Conservation (phyloP, 2,329 filamentous ascomycete genomes). For the Alternaria arbusti region DNA sequence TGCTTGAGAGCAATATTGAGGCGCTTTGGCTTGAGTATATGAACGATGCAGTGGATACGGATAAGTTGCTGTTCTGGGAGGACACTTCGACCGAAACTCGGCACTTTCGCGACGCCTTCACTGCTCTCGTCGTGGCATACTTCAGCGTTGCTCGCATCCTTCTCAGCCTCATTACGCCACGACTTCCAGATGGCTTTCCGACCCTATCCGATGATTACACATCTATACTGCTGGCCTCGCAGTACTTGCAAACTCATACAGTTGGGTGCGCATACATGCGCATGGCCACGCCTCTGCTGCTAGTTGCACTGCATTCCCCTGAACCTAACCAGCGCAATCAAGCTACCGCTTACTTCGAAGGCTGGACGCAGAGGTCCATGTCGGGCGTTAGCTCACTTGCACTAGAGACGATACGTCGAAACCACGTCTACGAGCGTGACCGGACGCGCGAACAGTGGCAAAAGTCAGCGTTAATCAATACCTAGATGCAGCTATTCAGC, state of each 20-base stretch:
- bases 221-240: conserved; percentile 29
- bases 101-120: conserved; percentile 30
- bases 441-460: neutral
- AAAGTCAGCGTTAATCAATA: neutral
- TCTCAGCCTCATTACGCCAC: conserved; percentile 18
- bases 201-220: conserved; percentile 20
- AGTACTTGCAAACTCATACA: conserved; percentile 22
- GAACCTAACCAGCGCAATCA: conserved; percentile 14
- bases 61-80: conserved; percentile 11
- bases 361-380: conserved; percentile 31
- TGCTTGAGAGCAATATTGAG: conserved; percentile 19
- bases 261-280: conserved; percentile 42
- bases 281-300: conserved; percentile 37
- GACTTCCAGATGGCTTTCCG: conserved; percentile 3
- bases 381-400: conserved; percentile 37
- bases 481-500: neutral
- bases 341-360: conserved; percentile 26
- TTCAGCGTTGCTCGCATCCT: conserved; percentile 30
- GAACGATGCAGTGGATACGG: conserved; percentile 2
- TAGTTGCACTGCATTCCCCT: conserved; percentile 35
- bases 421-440: neutral
- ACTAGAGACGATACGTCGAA: conserved; percentile 23
- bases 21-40: conserved; percentile 30
- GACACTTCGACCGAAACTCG: neutral
- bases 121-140: conserved; percentile 32